A percentile compares a stretch with the other conserved stretches of the same genome.
Evolutionary conservation across 306 rosid genomes (phyloP).

Genomic region (Quercus variabilis): DNA sequence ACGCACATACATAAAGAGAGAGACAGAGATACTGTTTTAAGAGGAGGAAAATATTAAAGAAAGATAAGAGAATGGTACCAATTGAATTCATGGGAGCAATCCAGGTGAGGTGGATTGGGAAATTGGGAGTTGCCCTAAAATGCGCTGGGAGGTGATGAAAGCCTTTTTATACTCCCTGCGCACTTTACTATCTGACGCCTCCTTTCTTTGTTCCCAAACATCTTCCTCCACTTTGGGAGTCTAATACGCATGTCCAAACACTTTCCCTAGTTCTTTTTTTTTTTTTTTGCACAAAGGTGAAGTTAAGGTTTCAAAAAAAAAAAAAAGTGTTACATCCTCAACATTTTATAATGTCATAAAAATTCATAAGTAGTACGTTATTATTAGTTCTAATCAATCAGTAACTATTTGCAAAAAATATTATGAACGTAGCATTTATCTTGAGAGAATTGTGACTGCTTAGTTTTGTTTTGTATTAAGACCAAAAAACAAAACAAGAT

Average conservation of each 20-base stretch:
- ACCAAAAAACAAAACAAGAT: too few relatives aligned
- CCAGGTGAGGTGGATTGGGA: background rate
- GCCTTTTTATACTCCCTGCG: background rate
- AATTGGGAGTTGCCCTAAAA: background rate
- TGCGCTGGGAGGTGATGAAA: constrained; percentile 1
- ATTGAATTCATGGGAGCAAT: background rate
- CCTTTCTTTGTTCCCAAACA: background rate
- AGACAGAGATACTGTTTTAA: too few relatives aligned
- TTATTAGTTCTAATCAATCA: too few relatives aligned
- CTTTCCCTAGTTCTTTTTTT: background rate
- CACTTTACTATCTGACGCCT: constrained; percentile 11
- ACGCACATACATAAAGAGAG: background rate
- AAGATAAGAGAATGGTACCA: background rate
- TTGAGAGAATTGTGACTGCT: too few relatives aligned
- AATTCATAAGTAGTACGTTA: too few relatives aligned
- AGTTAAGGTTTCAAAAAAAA: background rate
- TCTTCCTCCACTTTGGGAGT: background rate
- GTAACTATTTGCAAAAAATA: fast-evolving
- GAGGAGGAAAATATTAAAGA: too few relatives aligned
- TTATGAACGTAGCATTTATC: too few relatives aligned
- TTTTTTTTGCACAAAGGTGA: background rate
- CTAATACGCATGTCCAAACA: background rate
- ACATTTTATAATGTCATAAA: too few relatives aligned
- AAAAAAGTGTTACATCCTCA: too few relatives aligned
- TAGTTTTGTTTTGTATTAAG: too few relatives aligned